Base-by-base conservation (phyloP, 2,329 filamentous ascomycete genomes). In the Coniochaeta pulveracea region DNA sequence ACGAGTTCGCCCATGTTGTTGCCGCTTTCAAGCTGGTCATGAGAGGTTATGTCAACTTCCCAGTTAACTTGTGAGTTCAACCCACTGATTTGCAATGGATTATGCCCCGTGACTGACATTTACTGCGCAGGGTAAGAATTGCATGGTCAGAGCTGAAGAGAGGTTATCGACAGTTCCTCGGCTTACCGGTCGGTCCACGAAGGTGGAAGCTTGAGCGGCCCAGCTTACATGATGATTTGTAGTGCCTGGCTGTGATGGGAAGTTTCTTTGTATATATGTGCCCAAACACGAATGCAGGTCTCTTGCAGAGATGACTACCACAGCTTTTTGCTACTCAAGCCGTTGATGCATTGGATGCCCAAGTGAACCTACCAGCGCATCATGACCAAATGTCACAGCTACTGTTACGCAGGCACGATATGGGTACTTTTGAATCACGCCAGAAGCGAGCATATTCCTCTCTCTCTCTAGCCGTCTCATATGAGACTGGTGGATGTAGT, bases 11-110 rank as follows among this genome's bases (percentile, higher is more conserved):
- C 5, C 58, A 76, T 11, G 66, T 94, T 10, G 71, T 64, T 47
- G 63, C 66, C 37, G 77, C 76, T 1, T 63, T 73, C 30, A 68
- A 72, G 44, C 74, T 77, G 45, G 76, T 96, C 2, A 16, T 91
- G 7, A 66, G 55, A 42, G 71, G 72, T 38, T 98, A 85, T 84
- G 35, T 76, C 5, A 58, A 65, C 15, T 62, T 86, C 30, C 88
- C 88, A 0, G 63, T 57, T 28, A 69, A 69, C 40, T 36, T 82
- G 82, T 91, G 69, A 75, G 83, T 75, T 21, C 25, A 26, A 18
- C 26, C 21, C 3, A 17, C 24, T 15, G 19, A 10, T 16, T 9
- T 19, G n/a, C 18, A 22, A 4, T n/a, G 11, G 8, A 7, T 21
- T 12, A 12, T 14, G 5, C 18, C 10, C 18, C 11, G 3, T 21